These are phyloP conservation scores for Steccherinum ochraceum DNA, from an alignment of 768 basidiomycete genomes.

Conservation along the genomic window DNA sequence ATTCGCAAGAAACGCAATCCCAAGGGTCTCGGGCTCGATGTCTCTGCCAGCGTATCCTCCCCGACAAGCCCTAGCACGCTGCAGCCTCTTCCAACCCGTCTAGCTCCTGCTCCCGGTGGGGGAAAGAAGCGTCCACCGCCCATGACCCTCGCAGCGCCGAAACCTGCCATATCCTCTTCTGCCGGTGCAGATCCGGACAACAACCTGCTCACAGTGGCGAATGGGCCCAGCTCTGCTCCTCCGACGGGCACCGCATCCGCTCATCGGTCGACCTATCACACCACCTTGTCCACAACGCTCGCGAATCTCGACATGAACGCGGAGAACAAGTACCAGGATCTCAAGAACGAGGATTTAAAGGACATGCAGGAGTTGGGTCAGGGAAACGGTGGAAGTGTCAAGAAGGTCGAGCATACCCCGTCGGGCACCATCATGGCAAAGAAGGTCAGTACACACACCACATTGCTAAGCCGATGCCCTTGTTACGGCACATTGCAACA, in stretches of 20 bases:
- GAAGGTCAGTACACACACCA: conserved; percentile 58
- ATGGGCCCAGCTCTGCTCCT: conserved; percentile 44
- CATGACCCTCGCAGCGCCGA: conserved; percentile 75
- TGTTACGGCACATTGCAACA: neutral
- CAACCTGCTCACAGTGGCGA: conserved; percentile 41
- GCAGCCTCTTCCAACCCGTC: conserved; percentile 29
- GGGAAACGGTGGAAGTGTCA: conserved; percentile 97
- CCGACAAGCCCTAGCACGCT: conserved; percentile 32
- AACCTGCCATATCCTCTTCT: conserved; percentile 32
- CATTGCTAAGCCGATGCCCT: neutral
- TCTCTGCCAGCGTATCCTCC: conserved; percentile 22
- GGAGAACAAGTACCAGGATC: conserved; percentile 77
- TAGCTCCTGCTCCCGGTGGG: conserved; percentile 28
- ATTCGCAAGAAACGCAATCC: conserved; percentile 91
- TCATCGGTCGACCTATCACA: conserved; percentile 69
- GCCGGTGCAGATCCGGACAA: conserved; percentile 31
- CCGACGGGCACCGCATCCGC: conserved; percentile 41
- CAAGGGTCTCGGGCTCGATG: conserved; percentile 75
- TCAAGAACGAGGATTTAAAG: conserved; percentile 86
- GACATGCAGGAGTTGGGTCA: conserved; percentile 88
- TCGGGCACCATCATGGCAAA: conserved; percentile 95
- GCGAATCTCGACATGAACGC: conserved; percentile 83
- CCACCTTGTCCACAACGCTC: conserved; percentile 74
- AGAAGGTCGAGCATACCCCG: conserved; percentile 89
- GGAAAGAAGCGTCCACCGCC: conserved; percentile 75